A percentile compares a stretch with the other conserved stretches of the same genome.
Evolutionary conservation across 2,329 filamentous ascomycete genomes (phyloP).

Genomic region (Phaeosphaeriaceae sp.): DNA sequence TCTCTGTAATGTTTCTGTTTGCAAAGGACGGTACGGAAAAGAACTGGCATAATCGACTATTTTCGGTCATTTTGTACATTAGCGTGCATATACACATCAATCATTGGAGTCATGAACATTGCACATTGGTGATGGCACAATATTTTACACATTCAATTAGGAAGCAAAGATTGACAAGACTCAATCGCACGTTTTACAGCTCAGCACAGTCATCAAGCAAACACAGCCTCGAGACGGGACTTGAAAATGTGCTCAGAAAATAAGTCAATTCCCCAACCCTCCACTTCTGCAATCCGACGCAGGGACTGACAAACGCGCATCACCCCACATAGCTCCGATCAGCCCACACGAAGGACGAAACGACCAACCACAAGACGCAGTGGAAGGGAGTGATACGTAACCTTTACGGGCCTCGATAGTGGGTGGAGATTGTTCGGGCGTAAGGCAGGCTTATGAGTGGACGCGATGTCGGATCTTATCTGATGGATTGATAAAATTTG

Average conservation of each 20-base stretch:
- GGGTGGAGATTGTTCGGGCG: constrained; percentile 24
- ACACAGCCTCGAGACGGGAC: no score
- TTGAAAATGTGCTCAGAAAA: no score
- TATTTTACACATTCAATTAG: no score
- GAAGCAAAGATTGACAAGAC: no score
- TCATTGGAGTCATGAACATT: not conserved
- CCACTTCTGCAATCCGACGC: not conserved
- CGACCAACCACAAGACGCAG: not conserved
- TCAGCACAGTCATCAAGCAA: no score
- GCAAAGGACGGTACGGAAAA: not conserved
- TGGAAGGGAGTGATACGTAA: not conserved
- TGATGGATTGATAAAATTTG: constrained; percentile 24
- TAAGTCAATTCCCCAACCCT: not conserved
- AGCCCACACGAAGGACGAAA: not conserved
- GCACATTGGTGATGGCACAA: no score
- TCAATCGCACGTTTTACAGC: no score
- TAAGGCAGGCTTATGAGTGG: constrained; percentile 10
- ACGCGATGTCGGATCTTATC: constrained; percentile 23
- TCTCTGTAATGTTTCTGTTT: constrained; percentile 1
- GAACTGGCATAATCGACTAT: not conserved
- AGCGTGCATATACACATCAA: not conserved
- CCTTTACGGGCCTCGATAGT: constrained; percentile 8
- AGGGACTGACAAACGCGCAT: not conserved
- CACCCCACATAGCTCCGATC: not conserved
- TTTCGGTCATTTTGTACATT: not conserved